Percentiles rank a stretch among this genome's conserved stretches.
Conservation (phyloP, 2,329 filamentous ascomycete genomes). For the Teratosphaeria viscida region DNA sequence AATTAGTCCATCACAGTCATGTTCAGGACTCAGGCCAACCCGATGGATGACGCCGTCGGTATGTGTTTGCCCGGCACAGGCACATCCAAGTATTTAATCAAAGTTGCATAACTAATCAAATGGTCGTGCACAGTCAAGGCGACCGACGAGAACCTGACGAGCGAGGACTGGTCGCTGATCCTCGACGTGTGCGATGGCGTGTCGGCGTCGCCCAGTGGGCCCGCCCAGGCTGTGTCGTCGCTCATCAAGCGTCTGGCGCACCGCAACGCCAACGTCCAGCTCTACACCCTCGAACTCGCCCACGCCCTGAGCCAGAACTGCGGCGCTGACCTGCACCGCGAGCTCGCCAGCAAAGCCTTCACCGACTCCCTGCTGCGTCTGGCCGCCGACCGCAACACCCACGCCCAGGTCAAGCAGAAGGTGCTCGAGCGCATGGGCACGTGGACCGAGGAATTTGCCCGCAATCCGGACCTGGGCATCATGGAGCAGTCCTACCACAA, state of each 20-base stretch:
- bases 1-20: conserved; percentile 16
- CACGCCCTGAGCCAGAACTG: conserved; percentile 91
- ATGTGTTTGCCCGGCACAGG: conserved; percentile 6
- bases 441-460: conserved; percentile 90
- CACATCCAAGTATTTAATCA: no score
- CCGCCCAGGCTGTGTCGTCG: conserved; percentile 56
- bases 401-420: conserved; percentile 92
- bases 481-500: conserved; percentile 93
- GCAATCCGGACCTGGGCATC: conserved; percentile 83
- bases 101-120: not conserved
- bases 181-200: conserved; percentile 36
- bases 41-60: conserved; percentile 62
- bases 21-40: conserved; percentile 40
- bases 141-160: conserved; percentile 97
- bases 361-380: conserved; percentile 87
- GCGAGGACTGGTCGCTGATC: conserved; percentile 62
- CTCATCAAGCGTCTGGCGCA: conserved; percentile 88
- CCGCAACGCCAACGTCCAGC: conserved; percentile 89
- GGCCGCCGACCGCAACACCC: conserved; percentile 86
- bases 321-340: conserved; percentile 73
- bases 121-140: conserved; percentile 53
- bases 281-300: conserved; percentile 88
- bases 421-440: conserved; percentile 93
- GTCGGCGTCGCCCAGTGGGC: conserved; percentile 23
- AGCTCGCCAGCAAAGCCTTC: conserved; percentile 82